These are phyloP conservation scores for Flaveria linearis DNA, from an alignment of 129 eudicot species.

Conservation along the genomic window DNA sequence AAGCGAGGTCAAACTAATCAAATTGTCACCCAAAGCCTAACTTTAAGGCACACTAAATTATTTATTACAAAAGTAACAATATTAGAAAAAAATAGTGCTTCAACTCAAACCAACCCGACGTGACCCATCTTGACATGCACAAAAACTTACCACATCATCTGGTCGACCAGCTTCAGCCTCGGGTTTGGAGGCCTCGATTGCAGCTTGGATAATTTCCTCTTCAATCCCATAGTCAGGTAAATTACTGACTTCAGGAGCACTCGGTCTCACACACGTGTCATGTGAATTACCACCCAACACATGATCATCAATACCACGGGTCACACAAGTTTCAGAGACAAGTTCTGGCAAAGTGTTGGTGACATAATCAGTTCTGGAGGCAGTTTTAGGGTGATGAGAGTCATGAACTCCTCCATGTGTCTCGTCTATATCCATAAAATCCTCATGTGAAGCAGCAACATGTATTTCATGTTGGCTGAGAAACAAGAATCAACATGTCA, in stretches of 20 bases:
- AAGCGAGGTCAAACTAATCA: neutral
- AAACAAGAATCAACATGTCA: too few relatives aligned
- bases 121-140: neutral
- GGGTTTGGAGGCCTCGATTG: too few relatives aligned
- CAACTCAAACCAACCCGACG: neutral
- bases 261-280: constrained; percentile 24
- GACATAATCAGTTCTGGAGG: constrained; percentile 55
- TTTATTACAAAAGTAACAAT: neutral
- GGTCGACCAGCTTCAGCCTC: too few relatives aligned
- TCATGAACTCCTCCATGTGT: constrained; percentile 29
- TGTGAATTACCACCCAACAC: constrained; percentile 31
- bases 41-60: too few relatives aligned
- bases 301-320: constrained; percentile 49
- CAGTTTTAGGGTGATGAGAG: constrained; percentile 50
- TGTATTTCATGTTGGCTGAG: constrained; percentile 48
- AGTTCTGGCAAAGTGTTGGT: constrained; percentile 45
- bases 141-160: constrained; percentile 26
- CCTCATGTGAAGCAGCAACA: constrained; percentile 53
- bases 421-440: constrained; percentile 85
- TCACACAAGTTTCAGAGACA: constrained; percentile 52
- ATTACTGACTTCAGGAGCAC: too few relatives aligned
- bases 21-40: neutral
- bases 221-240: too few relatives aligned
- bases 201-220: too few relatives aligned
- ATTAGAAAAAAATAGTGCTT: neutral